phyloP scores from a whole-genome alignment of 192 early-diverging fungal genomes.

The Coemansia sp. region DNA sequence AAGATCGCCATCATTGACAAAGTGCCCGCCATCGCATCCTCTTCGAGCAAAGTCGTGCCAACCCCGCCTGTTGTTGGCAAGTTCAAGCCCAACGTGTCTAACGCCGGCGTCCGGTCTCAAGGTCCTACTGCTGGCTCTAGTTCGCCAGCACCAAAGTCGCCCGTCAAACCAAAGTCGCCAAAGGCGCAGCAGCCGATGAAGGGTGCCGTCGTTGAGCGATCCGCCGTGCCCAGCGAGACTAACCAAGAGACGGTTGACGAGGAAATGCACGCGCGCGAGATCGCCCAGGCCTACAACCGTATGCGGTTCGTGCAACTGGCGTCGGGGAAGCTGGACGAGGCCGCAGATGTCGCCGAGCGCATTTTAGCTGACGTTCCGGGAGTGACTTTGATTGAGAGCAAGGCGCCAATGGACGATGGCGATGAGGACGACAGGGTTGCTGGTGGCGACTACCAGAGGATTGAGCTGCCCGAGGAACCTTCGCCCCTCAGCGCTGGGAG shows the following conservation, averaged over 20 bases:
- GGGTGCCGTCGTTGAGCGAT: constrained; percentile 31
- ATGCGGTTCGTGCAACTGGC: constrained; percentile 30
- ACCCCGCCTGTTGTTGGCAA: constrained; percentile 2
- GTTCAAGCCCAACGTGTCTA: constrained; percentile 30
- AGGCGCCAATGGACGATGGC: neutral
- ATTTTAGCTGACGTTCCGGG: constrained; percentile 19
- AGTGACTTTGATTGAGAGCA: constrained; percentile 22
- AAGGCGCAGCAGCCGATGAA: constrained; percentile 26
- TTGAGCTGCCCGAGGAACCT: constrained; percentile 28
- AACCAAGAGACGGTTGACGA: constrained; percentile 30
- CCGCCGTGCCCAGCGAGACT: neutral
- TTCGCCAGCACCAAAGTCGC: neutral
- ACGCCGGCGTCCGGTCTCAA: constrained; percentile 4
- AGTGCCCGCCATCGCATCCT: neutral
- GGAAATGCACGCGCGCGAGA: constrained; percentile 49
- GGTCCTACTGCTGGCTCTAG: neutral
- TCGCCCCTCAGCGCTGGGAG: neutral
- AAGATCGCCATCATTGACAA: constrained; percentile 4
- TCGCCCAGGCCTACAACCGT: constrained; percentile 41
- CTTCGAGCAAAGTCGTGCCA: neutral
- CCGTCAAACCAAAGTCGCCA: constrained; percentile 2
- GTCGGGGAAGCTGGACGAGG: constrained; percentile 31
- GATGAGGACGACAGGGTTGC: neutral
- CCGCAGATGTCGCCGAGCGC: constrained; percentile 34
- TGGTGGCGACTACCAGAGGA: constrained; percentile 11